Evolutionary conservation across 2,329 filamentous ascomycete genomes (phyloP).

Genomic region (Pestalotiopsis fici): DNA sequence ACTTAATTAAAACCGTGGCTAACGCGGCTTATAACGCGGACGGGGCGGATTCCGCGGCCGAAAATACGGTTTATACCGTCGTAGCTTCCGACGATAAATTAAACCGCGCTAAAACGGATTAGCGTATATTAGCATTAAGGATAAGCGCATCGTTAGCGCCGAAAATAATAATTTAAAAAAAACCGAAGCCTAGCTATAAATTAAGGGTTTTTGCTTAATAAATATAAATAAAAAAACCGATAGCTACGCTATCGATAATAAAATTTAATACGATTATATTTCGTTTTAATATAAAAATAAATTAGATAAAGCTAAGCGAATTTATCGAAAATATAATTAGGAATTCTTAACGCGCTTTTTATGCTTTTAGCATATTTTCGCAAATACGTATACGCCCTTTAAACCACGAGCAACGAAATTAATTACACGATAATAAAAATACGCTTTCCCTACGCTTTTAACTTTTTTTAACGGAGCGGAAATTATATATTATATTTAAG

Average conservation of each 20-base stretch:
- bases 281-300: not conserved
- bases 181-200: no score
- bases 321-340: not conserved
- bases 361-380: not conserved
- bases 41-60: not conserved
- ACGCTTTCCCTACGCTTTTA: no score
- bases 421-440: no score
- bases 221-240: no score
- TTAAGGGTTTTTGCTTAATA: no score
- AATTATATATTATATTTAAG: no score
- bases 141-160: not conserved
- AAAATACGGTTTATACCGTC: not conserved
- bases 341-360: not conserved
- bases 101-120: not conserved
- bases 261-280: not conserved
- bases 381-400: not conserved
- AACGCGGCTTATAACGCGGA: not conserved
- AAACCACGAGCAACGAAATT: no score
- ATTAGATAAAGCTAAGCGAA: not conserved
- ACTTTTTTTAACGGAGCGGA: no score
- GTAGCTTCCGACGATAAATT: not conserved
- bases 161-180: not conserved
- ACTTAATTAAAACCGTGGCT: not conserved
- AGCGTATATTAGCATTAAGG: not conserved
- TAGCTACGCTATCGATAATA: not conserved